A percentile compares a stretch with the other conserved stretches of the same genome.
These are phyloP conservation scores for Chlorella sp. DNA, from an alignment of 139 green algal genomes.

Conservation along the genomic window DNA sequence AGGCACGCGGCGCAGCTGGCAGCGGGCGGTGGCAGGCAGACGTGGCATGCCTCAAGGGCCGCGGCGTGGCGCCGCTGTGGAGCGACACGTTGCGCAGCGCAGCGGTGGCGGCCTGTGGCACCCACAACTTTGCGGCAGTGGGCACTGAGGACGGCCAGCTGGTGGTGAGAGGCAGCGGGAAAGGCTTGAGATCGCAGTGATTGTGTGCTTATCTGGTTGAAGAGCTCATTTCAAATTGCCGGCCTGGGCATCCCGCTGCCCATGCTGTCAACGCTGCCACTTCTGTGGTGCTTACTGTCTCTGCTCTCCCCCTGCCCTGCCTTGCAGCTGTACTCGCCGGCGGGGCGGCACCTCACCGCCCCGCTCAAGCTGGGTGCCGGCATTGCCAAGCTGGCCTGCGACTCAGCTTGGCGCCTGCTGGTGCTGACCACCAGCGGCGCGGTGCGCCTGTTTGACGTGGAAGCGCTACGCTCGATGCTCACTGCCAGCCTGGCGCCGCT, in stretches of 20 bases:
- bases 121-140: conserved; percentile 59
- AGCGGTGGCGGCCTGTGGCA: conserved; percentile 55
- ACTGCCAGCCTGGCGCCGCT: conserved; percentile 47
- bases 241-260: no score
- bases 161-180: background rate
- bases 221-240: no score
- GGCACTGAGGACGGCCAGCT: conserved; percentile 36
- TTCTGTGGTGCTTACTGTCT: no score
- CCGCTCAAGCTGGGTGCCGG: conserved; percentile 61
- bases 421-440: conserved; percentile 45
- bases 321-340: conserved; percentile 65
- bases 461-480: conserved; percentile 16
- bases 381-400: conserved; percentile 41
- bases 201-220: no score
- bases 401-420: conserved; percentile 49
- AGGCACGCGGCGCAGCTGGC: conserved; percentile 6
- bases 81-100: conserved; percentile 50
- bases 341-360: conserved; percentile 63
- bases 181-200: background rate
- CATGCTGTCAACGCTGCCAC: no score
- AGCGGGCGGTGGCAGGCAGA: conserved; percentile 8
- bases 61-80: conserved; percentile 49
- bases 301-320: background rate
- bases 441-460: conserved; percentile 52
- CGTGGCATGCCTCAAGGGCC: conserved; percentile 35